Conservation (phyloP, 345 rosid species). For the Moricandia moricandioides region DNA sequence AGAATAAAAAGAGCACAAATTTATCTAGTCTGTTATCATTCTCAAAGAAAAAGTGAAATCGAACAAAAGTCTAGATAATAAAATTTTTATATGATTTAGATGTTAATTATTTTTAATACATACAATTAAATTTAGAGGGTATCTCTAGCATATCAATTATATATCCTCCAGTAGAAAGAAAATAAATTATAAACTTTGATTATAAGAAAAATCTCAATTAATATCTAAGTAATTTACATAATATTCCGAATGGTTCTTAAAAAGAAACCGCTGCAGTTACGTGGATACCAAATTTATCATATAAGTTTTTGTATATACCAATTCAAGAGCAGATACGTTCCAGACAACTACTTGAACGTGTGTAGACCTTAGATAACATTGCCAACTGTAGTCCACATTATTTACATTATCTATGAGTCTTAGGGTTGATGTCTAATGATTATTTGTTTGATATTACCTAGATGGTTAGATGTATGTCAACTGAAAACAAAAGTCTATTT, state of each 20-base stretch:
- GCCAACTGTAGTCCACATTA: constrained; percentile 8
- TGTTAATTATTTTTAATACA: background rate
- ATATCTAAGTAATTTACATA: background rate
- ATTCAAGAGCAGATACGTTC: constrained; percentile 13
- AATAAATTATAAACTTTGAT: background rate
- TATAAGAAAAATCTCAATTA: too few species aligned
- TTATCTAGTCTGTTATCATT: background rate
- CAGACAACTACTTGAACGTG: constrained; percentile 30
- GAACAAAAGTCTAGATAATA: background rate
- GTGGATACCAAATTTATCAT: constrained; percentile 30
- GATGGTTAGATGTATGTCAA: background rate
- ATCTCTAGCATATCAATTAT: background rate
- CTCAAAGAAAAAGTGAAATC: background rate
- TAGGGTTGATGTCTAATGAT: background rate
- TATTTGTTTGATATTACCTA: background rate
- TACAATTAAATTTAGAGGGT: background rate
- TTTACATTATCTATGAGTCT: constrained; percentile 13
- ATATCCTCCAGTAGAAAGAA: background rate
- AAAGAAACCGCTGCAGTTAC: background rate
- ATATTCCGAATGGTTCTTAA: background rate
- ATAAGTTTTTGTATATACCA: background rate
- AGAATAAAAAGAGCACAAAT: too few species aligned
- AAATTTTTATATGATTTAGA: background rate
- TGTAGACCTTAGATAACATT: constrained; percentile 25
- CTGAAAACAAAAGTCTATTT: background rate